Percentiles rank a stretch among this genome's conserved stretches.
These are phyloP conservation scores for Hemileccinum rubropunctum DNA, from an alignment of 768 basidiomycete genomes.

Conservation along the genomic window DNA sequence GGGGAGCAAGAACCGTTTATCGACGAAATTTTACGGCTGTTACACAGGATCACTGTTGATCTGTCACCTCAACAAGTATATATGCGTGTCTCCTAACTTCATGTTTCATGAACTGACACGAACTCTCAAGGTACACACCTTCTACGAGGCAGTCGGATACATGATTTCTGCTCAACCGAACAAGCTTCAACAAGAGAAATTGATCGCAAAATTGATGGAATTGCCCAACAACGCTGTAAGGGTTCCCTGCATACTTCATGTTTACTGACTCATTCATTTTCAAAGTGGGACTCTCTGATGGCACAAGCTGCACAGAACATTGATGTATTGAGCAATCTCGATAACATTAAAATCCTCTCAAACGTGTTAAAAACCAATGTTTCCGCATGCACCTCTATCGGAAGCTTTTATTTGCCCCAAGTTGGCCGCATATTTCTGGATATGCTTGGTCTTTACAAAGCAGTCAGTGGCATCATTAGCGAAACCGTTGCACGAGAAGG, in stretches of 20 bases:
- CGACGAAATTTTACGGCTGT: constrained; percentile 88
- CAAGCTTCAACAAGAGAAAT: constrained; percentile 92
- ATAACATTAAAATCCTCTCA: constrained; percentile 95
- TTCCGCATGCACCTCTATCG: constrained; percentile 94
- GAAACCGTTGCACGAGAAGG: constrained; percentile 87
- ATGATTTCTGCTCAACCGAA: constrained; percentile 99
- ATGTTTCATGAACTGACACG: constrained; percentile 8
- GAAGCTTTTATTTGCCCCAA: constrained; percentile 96
- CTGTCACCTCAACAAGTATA: constrained; percentile 80
- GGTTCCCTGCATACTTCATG: constrained; percentile 5
- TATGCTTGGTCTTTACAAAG: constrained; percentile 97
- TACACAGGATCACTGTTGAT: constrained; percentile 94
- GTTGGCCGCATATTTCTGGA: constrained; percentile 94
- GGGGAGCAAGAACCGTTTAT: constrained; percentile 97
- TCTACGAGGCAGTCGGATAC: constrained; percentile 98
- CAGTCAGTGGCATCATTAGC: constrained; percentile 94
- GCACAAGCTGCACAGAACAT: constrained; percentile 88
- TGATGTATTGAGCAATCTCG: constrained; percentile 85
- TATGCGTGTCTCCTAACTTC: background rate
- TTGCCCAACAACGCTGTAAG: constrained; percentile 93
- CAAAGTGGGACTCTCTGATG: constrained; percentile 96
- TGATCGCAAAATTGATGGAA: constrained; percentile 95
- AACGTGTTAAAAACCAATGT: constrained; percentile 99
- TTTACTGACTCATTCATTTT: constrained; percentile 1
- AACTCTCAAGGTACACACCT: constrained; percentile 74